These are phyloP conservation scores for Kwoniella dendrophila DNA, from an alignment of 768 basidiomycete species.

Conservation along the genomic window DNA sequence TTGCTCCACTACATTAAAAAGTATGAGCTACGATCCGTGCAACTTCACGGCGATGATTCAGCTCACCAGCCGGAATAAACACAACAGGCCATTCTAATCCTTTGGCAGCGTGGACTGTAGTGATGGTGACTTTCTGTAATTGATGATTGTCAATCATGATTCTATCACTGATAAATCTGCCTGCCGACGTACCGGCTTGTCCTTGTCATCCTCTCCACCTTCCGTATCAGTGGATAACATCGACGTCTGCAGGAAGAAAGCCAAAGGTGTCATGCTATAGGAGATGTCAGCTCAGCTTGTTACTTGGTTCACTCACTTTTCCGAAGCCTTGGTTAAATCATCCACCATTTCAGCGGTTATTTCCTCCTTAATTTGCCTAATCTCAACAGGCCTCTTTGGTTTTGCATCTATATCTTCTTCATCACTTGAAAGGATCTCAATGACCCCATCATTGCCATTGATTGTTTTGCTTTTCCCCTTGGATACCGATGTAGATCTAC, in stretches of 20 bases:
- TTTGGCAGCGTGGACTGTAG: constrained; percentile 87
- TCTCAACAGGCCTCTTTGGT: constrained; percentile 1
- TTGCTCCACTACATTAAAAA: constrained; percentile 63
- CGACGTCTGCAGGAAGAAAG: constrained; percentile 74
- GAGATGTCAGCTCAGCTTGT: neutral
- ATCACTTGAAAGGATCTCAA: constrained; percentile 46
- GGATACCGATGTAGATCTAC: constrained; percentile 25
- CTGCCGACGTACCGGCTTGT: constrained; percentile 28
- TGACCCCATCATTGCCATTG: constrained; percentile 25
- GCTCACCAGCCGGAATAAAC: constrained; percentile 59
- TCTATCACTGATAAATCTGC: constrained; percentile 14
- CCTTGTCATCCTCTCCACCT: constrained; percentile 60
- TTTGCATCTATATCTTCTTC: constrained; percentile 33
- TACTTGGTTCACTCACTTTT: constrained; percentile 7
- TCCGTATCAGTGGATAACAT: constrained; percentile 81
- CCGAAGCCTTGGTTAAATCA: constrained; percentile 5
- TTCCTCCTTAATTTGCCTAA: neutral
- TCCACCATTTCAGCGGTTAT: constrained; percentile 27
- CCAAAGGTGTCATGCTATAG: constrained; percentile 63
- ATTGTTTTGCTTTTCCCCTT: constrained; percentile 18
- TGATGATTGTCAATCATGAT: neutral
- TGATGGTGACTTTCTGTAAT: constrained; percentile 73
- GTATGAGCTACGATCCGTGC: constrained; percentile 8
- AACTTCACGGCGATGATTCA: neutral
- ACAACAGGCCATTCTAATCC: constrained; percentile 92